Evolutionary conservation across 345 rosid genomes (phyloP), one percentile per base, ranked within the genome.

Genomic region (Punica granatum): DNA sequence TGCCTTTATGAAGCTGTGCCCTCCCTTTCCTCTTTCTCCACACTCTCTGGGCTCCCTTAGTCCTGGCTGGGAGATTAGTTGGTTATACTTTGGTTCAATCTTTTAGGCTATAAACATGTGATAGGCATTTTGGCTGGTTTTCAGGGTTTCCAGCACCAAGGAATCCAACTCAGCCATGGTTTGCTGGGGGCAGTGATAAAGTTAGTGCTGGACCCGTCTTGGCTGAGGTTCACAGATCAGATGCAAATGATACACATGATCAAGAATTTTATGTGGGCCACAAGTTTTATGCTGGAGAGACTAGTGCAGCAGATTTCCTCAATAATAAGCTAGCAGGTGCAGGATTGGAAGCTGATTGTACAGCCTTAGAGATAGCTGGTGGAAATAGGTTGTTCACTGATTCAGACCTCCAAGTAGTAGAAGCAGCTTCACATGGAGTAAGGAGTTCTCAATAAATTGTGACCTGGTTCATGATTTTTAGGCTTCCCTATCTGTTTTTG

Each of bases 61-160:
- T 30, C 34, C 19, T 26, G 61, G 34, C 4, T 56, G 61, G 15
- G 34, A 26, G 61, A 56, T 28, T 56, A 56, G 33, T 26, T 6
- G 25, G 30, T 26, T 37, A 36, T 37, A 14, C 37, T n/a, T 37
- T 63, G 46, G 31, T 25, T 36, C 48, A 12, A n/a, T 23, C 21
- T 63, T 1, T 56, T 51, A 1, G 65, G 42, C 28, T 63, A 33
- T 39, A 36, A n/a, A 63, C 66, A 37, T 63, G 32, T 26, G 25
- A 54, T 34, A 39, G 60, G 4, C 30, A 34, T 30, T 60, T 42
- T 58, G 39, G 36, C 21, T 58, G 63, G 63, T 58, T 83, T 67
- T 67, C 76, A 82, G 89, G 73, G 67, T 65, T 76, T 60, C 70
- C 79, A 13, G 72, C 72, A 19, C 64, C 70, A 53, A 58, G 71